A percentile compares a stretch with the other conserved stretches of the same genome.
Conservation (phyloP, 495 filamentous ascomycete species). For the Lichina pygmaea region DNA sequence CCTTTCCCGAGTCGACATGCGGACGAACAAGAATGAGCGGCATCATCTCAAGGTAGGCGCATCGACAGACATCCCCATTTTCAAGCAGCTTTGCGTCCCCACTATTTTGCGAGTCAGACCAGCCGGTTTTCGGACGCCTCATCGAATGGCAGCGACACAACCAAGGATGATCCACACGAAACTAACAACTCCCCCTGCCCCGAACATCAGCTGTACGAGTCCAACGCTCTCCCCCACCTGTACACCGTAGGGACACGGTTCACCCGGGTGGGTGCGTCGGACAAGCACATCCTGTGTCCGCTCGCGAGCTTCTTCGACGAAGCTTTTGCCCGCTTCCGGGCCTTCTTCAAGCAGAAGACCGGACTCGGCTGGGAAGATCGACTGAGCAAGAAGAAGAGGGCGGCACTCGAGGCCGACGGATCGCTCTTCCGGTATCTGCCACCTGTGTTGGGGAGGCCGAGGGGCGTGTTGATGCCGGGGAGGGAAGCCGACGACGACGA, state of each 20-base stretch:
- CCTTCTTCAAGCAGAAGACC: not conserved
- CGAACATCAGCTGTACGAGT: slow-evolving; percentile 22
- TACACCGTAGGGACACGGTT: slow-evolving; percentile 19
- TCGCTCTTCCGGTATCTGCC: not conserved
- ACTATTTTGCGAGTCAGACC: not conserved
- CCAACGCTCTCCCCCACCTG: slow-evolving; percentile 15
- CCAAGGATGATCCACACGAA: slow-evolving; percentile 1
- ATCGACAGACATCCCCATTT: not conserved
- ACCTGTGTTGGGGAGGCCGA: not conserved
- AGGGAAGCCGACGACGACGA: not conserved
- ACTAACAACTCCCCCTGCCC: too few species aligned
- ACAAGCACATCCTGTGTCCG: slow-evolving; percentile 11
- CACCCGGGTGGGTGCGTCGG: slow-evolving; percentile 9
- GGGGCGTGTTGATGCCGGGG: not conserved
- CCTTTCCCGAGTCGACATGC: slow-evolving; percentile 16
- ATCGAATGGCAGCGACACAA: not conserved
- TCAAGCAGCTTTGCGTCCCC: not conserved
- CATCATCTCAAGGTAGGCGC: slow-evolving; percentile 13
- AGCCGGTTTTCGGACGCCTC: not conserved
- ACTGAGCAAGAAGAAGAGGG: not conserved
- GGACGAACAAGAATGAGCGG: slow-evolving; percentile 14
- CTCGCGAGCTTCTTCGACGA: slow-evolving; percentile 2
- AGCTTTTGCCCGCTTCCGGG: slow-evolving; percentile 1
- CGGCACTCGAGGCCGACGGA: not conserved
- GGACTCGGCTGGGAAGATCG: slow-evolving; percentile 3